Conservation (phyloP, 116 monocot species). For the Iris pallida region DNA sequence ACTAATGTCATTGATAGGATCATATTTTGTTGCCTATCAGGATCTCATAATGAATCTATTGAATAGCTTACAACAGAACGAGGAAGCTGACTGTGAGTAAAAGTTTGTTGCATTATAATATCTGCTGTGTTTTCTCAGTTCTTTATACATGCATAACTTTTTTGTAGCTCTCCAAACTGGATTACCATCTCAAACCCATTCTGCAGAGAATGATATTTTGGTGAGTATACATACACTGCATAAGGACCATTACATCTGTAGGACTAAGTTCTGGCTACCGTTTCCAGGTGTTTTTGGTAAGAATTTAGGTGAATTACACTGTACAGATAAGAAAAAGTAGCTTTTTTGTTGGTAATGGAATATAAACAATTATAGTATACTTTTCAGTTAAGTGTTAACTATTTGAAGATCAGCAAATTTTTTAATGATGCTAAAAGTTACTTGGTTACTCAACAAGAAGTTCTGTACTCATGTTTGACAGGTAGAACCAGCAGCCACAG, state of each 20-base stretch:
- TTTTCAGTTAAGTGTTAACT: neutral
- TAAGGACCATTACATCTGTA: neutral
- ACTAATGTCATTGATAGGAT: neutral
- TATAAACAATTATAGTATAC: no score
- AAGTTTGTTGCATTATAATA: neutral
- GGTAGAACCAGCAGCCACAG: conserved; percentile 45
- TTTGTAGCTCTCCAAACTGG: conserved; percentile 40
- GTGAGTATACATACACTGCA: conserved; percentile 21
- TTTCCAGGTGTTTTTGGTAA: neutral
- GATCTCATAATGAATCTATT: conserved; percentile 72
- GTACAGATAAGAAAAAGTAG: neutral
- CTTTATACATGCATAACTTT: neutral
- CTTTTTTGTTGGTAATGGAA: neutral
- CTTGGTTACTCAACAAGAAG: neutral
- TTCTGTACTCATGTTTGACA: conserved; percentile 21
- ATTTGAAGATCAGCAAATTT: neutral
- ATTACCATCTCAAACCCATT: conserved; percentile 32
- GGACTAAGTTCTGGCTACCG: neutral
- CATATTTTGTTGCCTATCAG: conserved; percentile 31
- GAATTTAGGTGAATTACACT: neutral
- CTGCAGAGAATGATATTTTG: conserved; percentile 27
- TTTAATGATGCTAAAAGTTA: neutral
- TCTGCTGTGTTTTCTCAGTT: neutral
- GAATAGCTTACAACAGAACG: conserved; percentile 72
- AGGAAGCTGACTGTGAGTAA: conserved; percentile 53